Percentiles rank a stretch among this genome's conserved stretches.
Evolutionary conservation across 2,329 filamentous ascomycete genomes (phyloP).

Genomic region (Ilyonectria sp.): DNA sequence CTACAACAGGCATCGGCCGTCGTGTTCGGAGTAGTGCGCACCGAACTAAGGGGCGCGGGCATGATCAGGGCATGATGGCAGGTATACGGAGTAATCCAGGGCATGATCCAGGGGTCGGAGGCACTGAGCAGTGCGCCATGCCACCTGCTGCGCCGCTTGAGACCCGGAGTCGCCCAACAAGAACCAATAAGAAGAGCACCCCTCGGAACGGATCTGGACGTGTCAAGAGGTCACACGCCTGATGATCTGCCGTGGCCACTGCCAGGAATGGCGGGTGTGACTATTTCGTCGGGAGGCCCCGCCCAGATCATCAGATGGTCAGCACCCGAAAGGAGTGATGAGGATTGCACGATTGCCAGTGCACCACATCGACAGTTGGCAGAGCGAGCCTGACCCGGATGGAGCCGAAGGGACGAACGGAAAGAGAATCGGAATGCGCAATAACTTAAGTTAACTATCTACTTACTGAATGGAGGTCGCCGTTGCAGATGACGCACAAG

Average conservation of each 20-base stretch:
- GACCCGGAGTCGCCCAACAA: not conserved
- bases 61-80: not conserved
- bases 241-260: constrained; percentile 19
- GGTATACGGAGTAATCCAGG: not conserved
- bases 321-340: constrained; percentile 13
- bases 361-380: constrained; percentile 2
- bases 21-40: not conserved
- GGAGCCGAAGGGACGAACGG: constrained; percentile 1
- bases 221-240: constrained; percentile 18
- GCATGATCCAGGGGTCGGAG: not conserved
- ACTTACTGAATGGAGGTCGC: too few relatives aligned
- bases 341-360: not conserved
- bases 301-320: constrained; percentile 29
- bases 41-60: not conserved
- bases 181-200: constrained; percentile 8
- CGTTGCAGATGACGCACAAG: not conserved
- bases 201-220: constrained; percentile 11
- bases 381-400: constrained; percentile 8
- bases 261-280: constrained; percentile 11
- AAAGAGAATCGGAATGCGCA: too few relatives aligned
- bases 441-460: too few relatives aligned
- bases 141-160: constrained; percentile 20
- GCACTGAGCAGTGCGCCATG: constrained; percentile 1
- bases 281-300: constrained; percentile 27
- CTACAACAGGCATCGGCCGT: not conserved